Evolutionary conservation across 2,329 filamentous ascomycete species (phyloP), one percentile per base, ranked within the genome.

Genomic region (Beauveria pseudobassiana): DNA sequence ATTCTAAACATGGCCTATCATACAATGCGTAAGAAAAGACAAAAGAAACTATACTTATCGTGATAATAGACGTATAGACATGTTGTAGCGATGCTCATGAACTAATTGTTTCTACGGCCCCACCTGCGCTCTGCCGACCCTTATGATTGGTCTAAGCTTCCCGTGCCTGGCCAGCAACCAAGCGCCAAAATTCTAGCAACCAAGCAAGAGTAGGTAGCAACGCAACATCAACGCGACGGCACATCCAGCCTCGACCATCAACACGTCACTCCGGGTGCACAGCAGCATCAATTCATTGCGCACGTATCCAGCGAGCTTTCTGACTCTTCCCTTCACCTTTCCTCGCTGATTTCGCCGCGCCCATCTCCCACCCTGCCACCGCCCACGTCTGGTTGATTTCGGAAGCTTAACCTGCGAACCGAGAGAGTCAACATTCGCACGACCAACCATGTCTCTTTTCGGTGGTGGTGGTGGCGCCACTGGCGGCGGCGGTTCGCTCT

Each of bases 321-420:
- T 10, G 45, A 38, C 20, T 52, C 8, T 14, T 16, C n/a, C 8
- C 18, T 14, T 57, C 22, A 26, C 24, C 43, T 12, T 52, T 34
- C 30, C 28, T 10, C 28, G 43, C 38, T 28, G 22, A 24, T 42
- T 12, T 12, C 52, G 34, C 24, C 26, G 45, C 46, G 53, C 20
- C 53, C 51, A 48, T 26, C 34, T 20, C n/a, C 26, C 9, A 30
- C 42, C 51, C 45, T 45, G n/a, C 30, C 65, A 65, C 75, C 74
- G 73, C 72, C 72, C 63, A 67, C 75, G 64, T 75, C 75, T 76
- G 61, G 73, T 72, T 61, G 69, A 71, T 66, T 56, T 67, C 26
- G 52, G 30, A 52, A 52, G 57, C 57, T 52, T 20, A 42, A 9
- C 22, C 69, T 30, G 28, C 64, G 40, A 34, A 40, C 14, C 38